These are phyloP conservation scores for Arthrinium puccinioides DNA, from an alignment of 2,329 filamentous ascomycete genomes.

Conservation along the genomic window DNA sequence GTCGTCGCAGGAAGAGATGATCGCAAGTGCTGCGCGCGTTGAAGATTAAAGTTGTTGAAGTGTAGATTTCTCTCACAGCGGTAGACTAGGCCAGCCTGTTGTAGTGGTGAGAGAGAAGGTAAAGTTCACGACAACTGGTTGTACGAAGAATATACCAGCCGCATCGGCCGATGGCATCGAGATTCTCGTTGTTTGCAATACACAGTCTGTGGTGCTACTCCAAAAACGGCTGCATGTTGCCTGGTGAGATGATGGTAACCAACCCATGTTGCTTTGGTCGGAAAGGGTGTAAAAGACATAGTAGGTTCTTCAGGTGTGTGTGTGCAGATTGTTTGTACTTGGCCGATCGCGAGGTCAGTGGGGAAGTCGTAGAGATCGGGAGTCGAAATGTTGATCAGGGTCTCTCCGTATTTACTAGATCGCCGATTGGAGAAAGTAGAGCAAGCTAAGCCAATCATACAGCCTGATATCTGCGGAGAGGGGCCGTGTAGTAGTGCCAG, in stretches of 20 bases:
- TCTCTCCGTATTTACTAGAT: too few species aligned
- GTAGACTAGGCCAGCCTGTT: not conserved
- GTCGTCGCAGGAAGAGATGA: too few species aligned
- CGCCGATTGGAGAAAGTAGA: not conserved
- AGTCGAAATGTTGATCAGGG: not conserved
- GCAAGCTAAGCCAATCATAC: not conserved
- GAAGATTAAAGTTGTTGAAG: not conserved
- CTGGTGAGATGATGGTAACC: not conserved
- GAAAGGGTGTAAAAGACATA: too few species aligned
- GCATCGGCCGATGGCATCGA: slow-evolving; percentile 3
- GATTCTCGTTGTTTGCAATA: not conserved
- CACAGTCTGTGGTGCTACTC: not conserved
- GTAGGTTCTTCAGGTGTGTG: not conserved
- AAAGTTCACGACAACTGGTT: not conserved
- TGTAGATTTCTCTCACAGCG: not conserved
- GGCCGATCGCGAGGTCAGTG: slow-evolving; percentile 2
- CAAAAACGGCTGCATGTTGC: not conserved
- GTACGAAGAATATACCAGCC: not conserved
- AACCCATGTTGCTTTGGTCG: not conserved
- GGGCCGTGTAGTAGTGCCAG: too few species aligned
- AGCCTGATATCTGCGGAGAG: not conserved
- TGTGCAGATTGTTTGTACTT: not conserved
- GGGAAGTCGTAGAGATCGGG: slow-evolving; percentile 1
- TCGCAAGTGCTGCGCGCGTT: not conserved
- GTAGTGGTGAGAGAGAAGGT: not conserved